Percentiles rank a stretch among this genome's conserved stretches.
Evolutionary conservation across 768 basidiomycete genomes (phyloP).

Genomic region (Sistotremastrum niveocremeum): DNA sequence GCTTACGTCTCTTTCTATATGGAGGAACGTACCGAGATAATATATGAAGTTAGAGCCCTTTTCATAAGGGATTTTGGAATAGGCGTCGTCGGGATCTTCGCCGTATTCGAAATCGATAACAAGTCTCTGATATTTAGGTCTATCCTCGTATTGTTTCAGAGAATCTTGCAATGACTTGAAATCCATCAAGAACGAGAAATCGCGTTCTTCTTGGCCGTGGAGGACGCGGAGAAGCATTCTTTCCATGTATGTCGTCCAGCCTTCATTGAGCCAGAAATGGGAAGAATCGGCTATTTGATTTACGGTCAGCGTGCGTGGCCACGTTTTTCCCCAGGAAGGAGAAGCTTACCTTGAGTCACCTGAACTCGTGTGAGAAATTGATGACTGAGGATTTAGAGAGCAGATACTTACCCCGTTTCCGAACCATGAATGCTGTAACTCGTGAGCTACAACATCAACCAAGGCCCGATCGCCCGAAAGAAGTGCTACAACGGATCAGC

Average conservation of each 20-base stretch:
- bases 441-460: slow-evolving; percentile 84
- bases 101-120: slow-evolving; percentile 62
- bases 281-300: slow-evolving; percentile 48
- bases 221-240: slow-evolving; percentile 59
- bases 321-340: too few species aligned
- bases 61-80: slow-evolving; percentile 66
- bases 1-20: background rate
- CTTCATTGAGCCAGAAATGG: slow-evolving; percentile 86
- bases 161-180: slow-evolving; percentile 59
- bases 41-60: slow-evolving; percentile 85
- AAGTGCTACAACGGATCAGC: slow-evolving; percentile 34
- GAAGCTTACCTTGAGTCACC: background rate
- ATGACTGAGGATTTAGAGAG: background rate
- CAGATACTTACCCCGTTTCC: slow-evolving; percentile 70
- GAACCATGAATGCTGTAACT: slow-evolving; percentile 79
- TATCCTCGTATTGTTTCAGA: slow-evolving; percentile 41
- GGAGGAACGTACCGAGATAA: slow-evolving; percentile 45
- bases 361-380: background rate
- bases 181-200: slow-evolving; percentile 70
- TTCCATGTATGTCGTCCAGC: slow-evolving; percentile 91
- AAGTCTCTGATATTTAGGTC: slow-evolving; percentile 67
- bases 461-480: slow-evolving; percentile 77
- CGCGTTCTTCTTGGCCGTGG: slow-evolving; percentile 63
- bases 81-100: slow-evolving; percentile 70
- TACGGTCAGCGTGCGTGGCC: background rate